Conservation (phyloP, 164 flowering plant genomes). For the Vitis rotundifolia region DNA sequence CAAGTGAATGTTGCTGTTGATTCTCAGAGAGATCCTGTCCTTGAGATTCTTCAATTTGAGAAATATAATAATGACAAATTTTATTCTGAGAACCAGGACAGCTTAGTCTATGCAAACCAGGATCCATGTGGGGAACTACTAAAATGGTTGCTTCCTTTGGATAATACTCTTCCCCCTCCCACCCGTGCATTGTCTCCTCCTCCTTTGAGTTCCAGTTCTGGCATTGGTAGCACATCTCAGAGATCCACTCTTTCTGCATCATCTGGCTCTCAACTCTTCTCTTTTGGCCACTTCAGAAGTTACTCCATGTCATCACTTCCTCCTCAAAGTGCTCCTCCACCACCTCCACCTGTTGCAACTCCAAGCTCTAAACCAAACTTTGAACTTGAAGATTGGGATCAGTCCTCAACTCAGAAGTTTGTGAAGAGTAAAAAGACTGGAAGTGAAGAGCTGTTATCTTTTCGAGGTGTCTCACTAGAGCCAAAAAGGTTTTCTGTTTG, state of each 20-base stretch:
- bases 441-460: conserved; percentile 67
- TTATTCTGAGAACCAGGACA: conserved; percentile 35
- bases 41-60: conserved; percentile 97
- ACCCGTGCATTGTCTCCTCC: conserved; percentile 74
- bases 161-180: conserved; percentile 59
- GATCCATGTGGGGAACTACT: conserved; percentile 83
- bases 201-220: conserved; percentile 47
- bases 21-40: conserved; percentile 55
- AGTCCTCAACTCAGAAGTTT: conserved; percentile 47
- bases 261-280: conserved; percentile 80
- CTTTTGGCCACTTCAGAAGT: conserved; percentile 87
- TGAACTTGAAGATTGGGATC: conserved; percentile 79
- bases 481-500: conserved; percentile 87
- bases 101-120: conserved; percentile 23
- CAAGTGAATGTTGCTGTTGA: conserved; percentile 81
- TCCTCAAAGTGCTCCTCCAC: conserved; percentile 55
- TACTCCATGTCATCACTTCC: conserved; percentile 97
- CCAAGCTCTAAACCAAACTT: conserved; percentile 53
- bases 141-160: conserved; percentile 92
- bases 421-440: conserved; percentile 49
- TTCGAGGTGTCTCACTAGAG: conserved; percentile 81
- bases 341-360: conserved; percentile 40
- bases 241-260: conserved; percentile 50
- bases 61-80: conserved; percentile 45
- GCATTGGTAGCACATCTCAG: conserved; percentile 47